Conservation (phyloP, 169 alveolate species). For the Plasmodium malariae region DNA sequence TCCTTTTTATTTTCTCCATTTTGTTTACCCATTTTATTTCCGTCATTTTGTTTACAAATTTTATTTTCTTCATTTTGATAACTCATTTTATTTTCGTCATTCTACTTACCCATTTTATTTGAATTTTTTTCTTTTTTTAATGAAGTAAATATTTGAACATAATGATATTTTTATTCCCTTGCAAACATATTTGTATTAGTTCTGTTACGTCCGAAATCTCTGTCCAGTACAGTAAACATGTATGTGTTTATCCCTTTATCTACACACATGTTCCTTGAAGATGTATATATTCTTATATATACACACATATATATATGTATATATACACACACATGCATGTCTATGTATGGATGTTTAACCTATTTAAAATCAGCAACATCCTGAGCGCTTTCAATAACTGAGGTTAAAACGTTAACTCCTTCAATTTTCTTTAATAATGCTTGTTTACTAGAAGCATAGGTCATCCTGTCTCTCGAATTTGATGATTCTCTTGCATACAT, state of each 20-base stretch:
- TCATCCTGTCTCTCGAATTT: slow-evolving; percentile 83
- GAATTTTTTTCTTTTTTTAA: too few species aligned
- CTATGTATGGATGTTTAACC: too few species aligned
- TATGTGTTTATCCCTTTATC: not conserved
- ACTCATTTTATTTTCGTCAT: too few species aligned
- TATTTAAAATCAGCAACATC: slow-evolving; percentile 71
- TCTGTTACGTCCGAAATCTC: too few species aligned
- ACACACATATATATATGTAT: too few species aligned
- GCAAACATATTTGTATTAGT: not conserved
- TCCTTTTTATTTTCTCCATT: too few species aligned
- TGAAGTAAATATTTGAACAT: not conserved
- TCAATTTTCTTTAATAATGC: slow-evolving; percentile 83
- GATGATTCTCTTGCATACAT: slow-evolving; percentile 86
- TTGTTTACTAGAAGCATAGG: slow-evolving; percentile 86
- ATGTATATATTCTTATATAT: too few species aligned
- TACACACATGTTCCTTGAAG: too few species aligned
- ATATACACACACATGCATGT: too few species aligned
- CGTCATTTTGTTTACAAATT: too few species aligned
- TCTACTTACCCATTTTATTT: too few species aligned
- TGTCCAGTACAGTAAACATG: too few species aligned
- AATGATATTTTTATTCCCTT: not conserved
- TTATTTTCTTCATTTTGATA: not conserved
- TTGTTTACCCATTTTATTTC: not conserved
- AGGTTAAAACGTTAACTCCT: slow-evolving; percentile 82
- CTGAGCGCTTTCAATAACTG: slow-evolving; percentile 83